Evolutionary conservation across 2,329 filamentous ascomycete species (phyloP), one percentile per base, ranked within the genome.

Genomic region (Botrytis porri): DNA sequence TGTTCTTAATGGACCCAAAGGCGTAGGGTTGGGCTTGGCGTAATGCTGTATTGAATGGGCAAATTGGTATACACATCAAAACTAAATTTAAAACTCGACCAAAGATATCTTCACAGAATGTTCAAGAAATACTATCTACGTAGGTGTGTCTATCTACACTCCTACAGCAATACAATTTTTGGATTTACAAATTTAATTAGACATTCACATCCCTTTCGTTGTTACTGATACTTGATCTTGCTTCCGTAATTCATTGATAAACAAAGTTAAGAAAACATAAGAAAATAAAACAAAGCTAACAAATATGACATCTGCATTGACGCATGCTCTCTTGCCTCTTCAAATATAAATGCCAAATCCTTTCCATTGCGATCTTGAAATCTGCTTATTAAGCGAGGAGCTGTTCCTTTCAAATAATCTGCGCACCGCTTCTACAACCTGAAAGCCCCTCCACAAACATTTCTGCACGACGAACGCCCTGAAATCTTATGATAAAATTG

Each of bases 11-110:
- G 74, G 73, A 25, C 82, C 84, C 4, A 81, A 14, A 57, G 85
- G 85, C 1, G 80, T 67, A 67, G 85, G 86, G 0, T 80, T 87
- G 41, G 80, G 80, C 22, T 73, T 80, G 39, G 65, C 65, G 18
- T 78, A 75, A 71, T 41, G 18, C 54, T 32, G n/a, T 12, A 57
- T 25, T n/a, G 22, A 5, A 67, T 41, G 25, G 45, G 64, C 37
- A 57, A 25, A 48, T 29, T 64, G 20, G 14, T 39, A 54, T 67
- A 57, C 25, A 43, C 35, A 70, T 48, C 48, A 57, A 51, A 65
- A 39, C 35, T 43, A 29, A 54, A 41, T 64, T 37, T 22, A 51
- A 54, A 39, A 22, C 37, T 67, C 35, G 41, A 22, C 20, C n/a
- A 35, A 45, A n/a, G 39, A 39, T n/a, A 61, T 25, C n/a, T 29